Evolutionary conservation across 1,284 basidiomycete genomes (phyloP), one percentile per base, ranked within the genome.

Genomic region (Pseudozyma flocculosa): DNA sequence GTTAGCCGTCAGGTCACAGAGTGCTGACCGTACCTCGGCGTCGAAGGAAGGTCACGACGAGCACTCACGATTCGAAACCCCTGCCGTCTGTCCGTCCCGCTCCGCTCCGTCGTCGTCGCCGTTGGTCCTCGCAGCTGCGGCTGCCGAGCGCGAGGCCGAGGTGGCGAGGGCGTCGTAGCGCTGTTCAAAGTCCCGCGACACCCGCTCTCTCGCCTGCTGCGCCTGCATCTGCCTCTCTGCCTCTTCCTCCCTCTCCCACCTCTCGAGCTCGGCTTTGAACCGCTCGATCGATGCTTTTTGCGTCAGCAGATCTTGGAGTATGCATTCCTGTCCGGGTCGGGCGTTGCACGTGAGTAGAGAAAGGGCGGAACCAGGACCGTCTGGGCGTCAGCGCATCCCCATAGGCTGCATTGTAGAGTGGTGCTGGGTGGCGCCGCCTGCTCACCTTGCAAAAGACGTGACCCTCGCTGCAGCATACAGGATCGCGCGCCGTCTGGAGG

Each of bases 371-470:
- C n/a, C n/a, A n/a, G n/a, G n/a, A n/a, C n/a, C n/a, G n/a, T n/a
- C n/a, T n/a, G n/a, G n/a, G n/a, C n/a, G n/a, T n/a, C n/a, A n/a
- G n/a, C n/a, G n/a, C n/a, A n/a, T n/a, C n/a, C n/a, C n/a, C n/a
- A n/a, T n/a, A n/a, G n/a, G n/a, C n/a, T n/a, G n/a, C n/a, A n/a
- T n/a, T n/a, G n/a, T n/a, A n/a, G n/a, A n/a, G n/a, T n/a, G n/a
- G n/a, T n/a, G n/a, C n/a, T n/a, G n/a, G n/a, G n/a, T n/a, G n/a
- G n/a, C n/a, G n/a, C n/a, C n/a, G n/a, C n/a, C n/a, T 5, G 72
- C 92, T 90, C 78, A 93, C 90, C 71, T 88, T 90, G 83, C 92
- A 96, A 79, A 80, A 82, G 45, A 95, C 72, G 78, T 96, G 92
- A 0, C 93, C 92, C 50, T 88, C 83, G 23, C 84, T 80, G 73